Evolutionary conservation across 768 basidiomycete genomes (phyloP).

Genomic region (Pulveroboletus frians): DNA sequence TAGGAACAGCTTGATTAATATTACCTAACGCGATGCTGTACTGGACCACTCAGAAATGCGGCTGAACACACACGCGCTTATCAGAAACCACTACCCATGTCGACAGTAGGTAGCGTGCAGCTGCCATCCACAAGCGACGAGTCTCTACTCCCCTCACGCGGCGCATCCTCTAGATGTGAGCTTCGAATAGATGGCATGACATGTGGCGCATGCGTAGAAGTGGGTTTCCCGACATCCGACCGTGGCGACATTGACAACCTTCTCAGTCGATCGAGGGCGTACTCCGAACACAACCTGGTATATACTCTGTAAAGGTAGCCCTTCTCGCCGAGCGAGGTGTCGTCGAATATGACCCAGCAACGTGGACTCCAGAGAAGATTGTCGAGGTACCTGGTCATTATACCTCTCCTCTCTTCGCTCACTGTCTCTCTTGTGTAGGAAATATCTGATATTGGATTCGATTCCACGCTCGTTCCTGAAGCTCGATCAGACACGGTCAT

Average conservation of each 20-base stretch:
- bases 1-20: neutral
- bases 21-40: conserved; percentile 8
- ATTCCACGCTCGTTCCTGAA: conserved; percentile 71
- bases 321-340: conserved; percentile 92
- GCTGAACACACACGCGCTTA: neutral
- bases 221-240: conserved; percentile 30
- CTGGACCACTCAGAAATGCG: conserved; percentile 5
- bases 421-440: conserved; percentile 45
- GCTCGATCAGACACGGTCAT: conserved; percentile 61
- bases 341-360: conserved; percentile 78
- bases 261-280: conserved; percentile 77
- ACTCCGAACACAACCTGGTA: conserved; percentile 81
- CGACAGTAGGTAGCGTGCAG: neutral
- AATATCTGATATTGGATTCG: conserved; percentile 91
- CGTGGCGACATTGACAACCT: neutral
- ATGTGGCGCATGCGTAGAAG: conserved; percentile 85
- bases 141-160: conserved; percentile 18
- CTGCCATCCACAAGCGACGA: conserved; percentile 18
- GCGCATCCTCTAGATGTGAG: conserved; percentile 45
- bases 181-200: conserved; percentile 87
- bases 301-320: conserved; percentile 87
- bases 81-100: neutral
- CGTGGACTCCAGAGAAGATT: conserved; percentile 82
- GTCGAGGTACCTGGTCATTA: conserved; percentile 44
- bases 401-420: neutral